Evolutionary conservation across 2,329 filamentous ascomycete genomes (phyloP), one percentile per base, ranked within the genome.

Genomic region (Pseudogymnoascus destructans): DNA sequence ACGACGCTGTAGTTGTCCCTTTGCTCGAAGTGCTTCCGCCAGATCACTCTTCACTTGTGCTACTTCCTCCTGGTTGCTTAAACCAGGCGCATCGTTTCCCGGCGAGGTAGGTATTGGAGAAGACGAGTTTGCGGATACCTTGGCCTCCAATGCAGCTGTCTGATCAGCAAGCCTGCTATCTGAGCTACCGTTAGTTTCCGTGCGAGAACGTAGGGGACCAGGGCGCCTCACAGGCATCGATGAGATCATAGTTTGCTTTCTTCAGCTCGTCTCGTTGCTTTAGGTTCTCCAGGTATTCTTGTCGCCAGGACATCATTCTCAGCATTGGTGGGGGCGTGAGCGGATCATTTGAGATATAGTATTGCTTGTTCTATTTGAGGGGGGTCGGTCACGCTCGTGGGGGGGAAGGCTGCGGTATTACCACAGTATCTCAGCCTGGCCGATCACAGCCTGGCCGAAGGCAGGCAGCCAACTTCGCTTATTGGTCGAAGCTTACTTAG

Each of bases 211-310:
- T 59, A 35, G 38, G 70, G 21, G 63, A 56, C n/a, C 27, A 17
- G 33, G 17, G 35, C 30, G 21, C 62, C 81, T 64, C 70, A 95
- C 91, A 95, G 61, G 87, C 85, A 69, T 89, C 79, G 66, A 95
- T 86, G 61, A 95, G 79, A 57, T 83, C 79, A 60, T 76, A 73
- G 64, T 84, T 81, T 59, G 76, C 76, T 67, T 81, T 78, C 67
- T 89, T 86, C 62, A 82, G 79, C 67, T 82, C 79, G 66, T 89
- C 87, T 63, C 83, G 77, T 66, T 86, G 84, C 64, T 82, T 79
- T 63, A 97, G 77, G 63, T 86, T 85, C 61, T 81, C 76, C 62
- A 88, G 77, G 71, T 95, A 96, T 67, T 95, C 87, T 64, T 87
- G 83, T 67, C 85, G 80, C 87, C 91, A 95, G 25, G 67, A 65